Evolutionary conservation across 208 protist species (phyloP).

Genomic region (Willaertia magna): DNA sequence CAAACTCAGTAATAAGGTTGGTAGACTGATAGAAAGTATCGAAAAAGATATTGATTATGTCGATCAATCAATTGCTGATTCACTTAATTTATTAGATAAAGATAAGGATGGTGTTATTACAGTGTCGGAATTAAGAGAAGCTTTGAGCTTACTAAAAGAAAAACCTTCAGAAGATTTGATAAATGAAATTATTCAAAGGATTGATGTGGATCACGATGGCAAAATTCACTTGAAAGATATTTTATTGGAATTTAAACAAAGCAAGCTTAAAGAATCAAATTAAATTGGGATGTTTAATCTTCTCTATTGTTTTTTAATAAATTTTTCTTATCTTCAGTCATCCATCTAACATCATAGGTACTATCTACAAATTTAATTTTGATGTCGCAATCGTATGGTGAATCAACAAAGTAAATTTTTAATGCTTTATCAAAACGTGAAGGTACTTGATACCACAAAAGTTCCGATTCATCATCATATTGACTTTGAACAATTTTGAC

Average conservation of each 20-base stretch:
- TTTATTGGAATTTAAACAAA: not conserved
- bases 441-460: not conserved
- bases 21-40: not conserved
- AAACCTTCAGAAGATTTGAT: not conserved
- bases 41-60: conserved; percentile 8
- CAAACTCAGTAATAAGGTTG: not conserved
- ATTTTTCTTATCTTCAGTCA: conserved; percentile 3
- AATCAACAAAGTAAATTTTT: not conserved
- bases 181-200: not conserved
- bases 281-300: not conserved
- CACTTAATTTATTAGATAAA: not conserved
- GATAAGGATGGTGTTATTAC: conserved; percentile 5
- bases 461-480: not conserved
- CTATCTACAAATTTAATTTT: not conserved
- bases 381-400: not conserved
- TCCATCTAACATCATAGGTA: not conserved
- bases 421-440: not conserved
- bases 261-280: not conserved
- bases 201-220: conserved; percentile 11
- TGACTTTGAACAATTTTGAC: not conserved
- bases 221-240: not conserved
- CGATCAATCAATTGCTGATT: not conserved
- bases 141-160: not conserved
- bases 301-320: not conserved
- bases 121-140: not conserved